Evolutionary conservation across 305 asterid species (phyloP).

Genomic region (Fraxinus velutina): DNA sequence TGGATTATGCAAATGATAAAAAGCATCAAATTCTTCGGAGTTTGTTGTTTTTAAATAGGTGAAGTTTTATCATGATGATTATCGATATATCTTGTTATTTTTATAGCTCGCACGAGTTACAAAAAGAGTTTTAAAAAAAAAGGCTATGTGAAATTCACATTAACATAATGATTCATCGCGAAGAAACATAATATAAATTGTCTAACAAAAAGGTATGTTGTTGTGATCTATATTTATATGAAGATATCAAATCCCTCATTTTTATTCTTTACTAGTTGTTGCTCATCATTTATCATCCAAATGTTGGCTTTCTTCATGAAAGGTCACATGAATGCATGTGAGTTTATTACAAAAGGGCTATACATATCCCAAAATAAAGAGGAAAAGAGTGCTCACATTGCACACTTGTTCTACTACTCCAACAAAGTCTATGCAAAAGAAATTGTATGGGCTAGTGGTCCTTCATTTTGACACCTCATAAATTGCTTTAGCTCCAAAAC

Average conservation of each 20-base stretch:
- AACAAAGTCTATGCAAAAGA: not conserved
- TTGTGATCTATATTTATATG: not conserved
- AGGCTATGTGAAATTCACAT: not conserved
- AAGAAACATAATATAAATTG: not conserved
- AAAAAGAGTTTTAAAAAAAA: not conserved
- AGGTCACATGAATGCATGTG: conserved; percentile 20
- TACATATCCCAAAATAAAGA: not conserved
- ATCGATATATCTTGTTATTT: not conserved
- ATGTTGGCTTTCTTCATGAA: not conserved
- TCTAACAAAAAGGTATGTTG: not conserved
- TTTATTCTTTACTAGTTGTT: not conserved
- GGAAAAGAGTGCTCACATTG: not conserved
- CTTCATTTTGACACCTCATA: not conserved
- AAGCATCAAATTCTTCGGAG: not conserved
- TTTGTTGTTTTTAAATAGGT: not conserved
- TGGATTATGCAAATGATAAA: not conserved
- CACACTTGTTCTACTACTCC: not conserved
- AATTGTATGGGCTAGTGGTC: not conserved
- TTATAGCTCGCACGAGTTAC: not conserved
- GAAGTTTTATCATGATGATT: not conserved
- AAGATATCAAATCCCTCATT: not conserved
- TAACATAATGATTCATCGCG: not conserved
- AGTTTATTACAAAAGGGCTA: not conserved
- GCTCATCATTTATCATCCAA: not conserved
- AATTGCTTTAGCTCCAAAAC: not conserved